These are phyloP conservation scores for Neurospora sp. DNA, from an alignment of 495 filamentous ascomycete species.

Conservation along the genomic window DNA sequence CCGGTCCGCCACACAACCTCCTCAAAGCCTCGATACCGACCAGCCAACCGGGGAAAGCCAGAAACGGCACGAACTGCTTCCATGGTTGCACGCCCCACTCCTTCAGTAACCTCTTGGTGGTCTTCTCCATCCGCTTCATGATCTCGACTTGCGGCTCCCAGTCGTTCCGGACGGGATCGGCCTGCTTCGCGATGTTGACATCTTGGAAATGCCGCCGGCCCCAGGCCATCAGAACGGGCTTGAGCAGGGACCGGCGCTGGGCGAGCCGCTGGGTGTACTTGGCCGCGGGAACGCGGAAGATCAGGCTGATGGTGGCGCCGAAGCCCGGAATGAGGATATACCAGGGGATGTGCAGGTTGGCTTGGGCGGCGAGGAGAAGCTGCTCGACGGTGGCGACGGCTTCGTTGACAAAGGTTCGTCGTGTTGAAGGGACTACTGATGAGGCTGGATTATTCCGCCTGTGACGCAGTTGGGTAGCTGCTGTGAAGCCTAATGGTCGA, in stretches of 20 bases:
- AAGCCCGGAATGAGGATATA: slow-evolving; percentile 58
- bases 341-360: slow-evolving; percentile 55
- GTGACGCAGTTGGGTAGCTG: not conserved
- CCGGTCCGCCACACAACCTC: slow-evolving; percentile 48
- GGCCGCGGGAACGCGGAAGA: slow-evolving; percentile 49
- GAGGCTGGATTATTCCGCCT: not conserved
- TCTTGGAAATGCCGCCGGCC: slow-evolving; percentile 19
- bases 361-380: slow-evolving; percentile 53
- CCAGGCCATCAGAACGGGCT: slow-evolving; percentile 45
- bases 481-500: not conserved
- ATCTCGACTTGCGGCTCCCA: not conserved
- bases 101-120: slow-evolving; percentile 29
- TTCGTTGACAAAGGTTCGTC: slow-evolving; percentile 27
- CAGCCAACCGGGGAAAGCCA: slow-evolving; percentile 57
- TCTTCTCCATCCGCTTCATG: slow-evolving; percentile 10
- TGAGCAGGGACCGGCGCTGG: slow-evolving; percentile 34
- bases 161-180: not conserved
- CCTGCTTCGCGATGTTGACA: slow-evolving; percentile 12
- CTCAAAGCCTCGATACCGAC: slow-evolving; percentile 57
- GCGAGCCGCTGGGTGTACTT: slow-evolving; percentile 39
- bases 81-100: slow-evolving; percentile 41
- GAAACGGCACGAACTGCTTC: slow-evolving; percentile 31
- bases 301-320: slow-evolving; percentile 50
- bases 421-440: not conserved
- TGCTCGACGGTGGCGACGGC: slow-evolving; percentile 41